Evolutionary conservation across 2,329 filamentous ascomycete genomes (phyloP).

Genomic region (Alternaria triticimaculans): DNA sequence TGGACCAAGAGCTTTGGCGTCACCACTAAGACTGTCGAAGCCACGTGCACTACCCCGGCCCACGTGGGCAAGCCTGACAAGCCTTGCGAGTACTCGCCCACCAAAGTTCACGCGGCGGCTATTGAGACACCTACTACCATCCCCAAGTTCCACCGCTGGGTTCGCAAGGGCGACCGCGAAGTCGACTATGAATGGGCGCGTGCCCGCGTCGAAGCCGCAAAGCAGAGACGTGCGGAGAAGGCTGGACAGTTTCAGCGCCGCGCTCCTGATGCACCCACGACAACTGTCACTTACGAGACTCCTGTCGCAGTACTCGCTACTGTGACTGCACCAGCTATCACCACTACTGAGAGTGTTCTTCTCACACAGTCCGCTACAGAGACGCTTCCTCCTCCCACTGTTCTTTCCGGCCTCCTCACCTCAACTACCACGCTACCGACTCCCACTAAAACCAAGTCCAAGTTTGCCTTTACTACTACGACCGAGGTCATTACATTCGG

Average conservation of each 20-base stretch:
- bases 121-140: conserved; percentile 36
- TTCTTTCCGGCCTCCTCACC: conserved; percentile 44
- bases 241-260: conserved; percentile 36
- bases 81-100: conserved; percentile 45
- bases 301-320: conserved; percentile 43
- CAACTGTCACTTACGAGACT: conserved; percentile 40
- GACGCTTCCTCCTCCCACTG: conserved; percentile 45
- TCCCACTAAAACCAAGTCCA: conserved; percentile 42
- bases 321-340: conserved; percentile 34
- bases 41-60: conserved; percentile 47
- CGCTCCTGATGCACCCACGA: conserved; percentile 45
- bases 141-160: conserved; percentile 28
- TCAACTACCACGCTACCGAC: conserved; percentile 46
- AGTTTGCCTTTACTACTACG: conserved; percentile 33
- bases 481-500: conserved; percentile 46
- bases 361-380: conserved; percentile 31
- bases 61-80: conserved; percentile 42
- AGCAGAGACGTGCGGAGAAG: conserved; percentile 33
- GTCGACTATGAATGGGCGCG: conserved; percentile 45
- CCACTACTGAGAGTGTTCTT: conserved; percentile 37
- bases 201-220: conserved; percentile 44
- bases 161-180: conserved; percentile 35
- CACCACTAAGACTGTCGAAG: conserved; percentile 46
- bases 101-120: conserved; percentile 39
- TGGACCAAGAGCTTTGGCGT: conserved; percentile 35